Percentiles rank a stretch among this genome's conserved stretches.
Evolutionary conservation across 2,329 filamentous ascomycete species (phyloP).

Genomic region (Neurospora crassa): DNA sequence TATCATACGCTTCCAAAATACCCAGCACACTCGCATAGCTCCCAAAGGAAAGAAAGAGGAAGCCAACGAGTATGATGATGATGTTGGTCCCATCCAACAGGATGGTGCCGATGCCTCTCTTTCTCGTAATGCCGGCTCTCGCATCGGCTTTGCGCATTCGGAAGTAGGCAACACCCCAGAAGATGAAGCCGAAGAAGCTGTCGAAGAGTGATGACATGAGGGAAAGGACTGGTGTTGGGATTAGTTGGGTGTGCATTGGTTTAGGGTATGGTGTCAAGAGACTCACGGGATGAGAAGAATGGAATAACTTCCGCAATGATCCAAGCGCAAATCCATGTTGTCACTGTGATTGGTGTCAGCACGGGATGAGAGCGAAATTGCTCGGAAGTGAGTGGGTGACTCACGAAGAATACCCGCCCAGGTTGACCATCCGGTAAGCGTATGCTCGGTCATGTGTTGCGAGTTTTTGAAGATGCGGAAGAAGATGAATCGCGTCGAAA

Average conservation of each 20-base stretch:
- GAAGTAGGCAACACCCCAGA: slow-evolving; percentile 78
- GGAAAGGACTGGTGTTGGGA: slow-evolving; percentile 39
- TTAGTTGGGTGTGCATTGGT: slow-evolving; percentile 3
- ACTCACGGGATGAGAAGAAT: slow-evolving; percentile 70
- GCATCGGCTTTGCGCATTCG: slow-evolving; percentile 62
- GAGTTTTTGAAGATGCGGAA: slow-evolving; percentile 79
- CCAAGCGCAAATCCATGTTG: slow-evolving; percentile 79
- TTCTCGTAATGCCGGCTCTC: slow-evolving; percentile 40
- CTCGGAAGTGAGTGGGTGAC: slow-evolving; percentile 18
- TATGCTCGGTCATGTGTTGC: slow-evolving; percentile 72
- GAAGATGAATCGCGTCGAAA: slow-evolving; percentile 84
- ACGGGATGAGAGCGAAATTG: not conserved
- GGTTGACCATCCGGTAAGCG: slow-evolving; percentile 65
- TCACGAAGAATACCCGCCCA: slow-evolving; percentile 65
- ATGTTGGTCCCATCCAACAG: slow-evolving; percentile 59
- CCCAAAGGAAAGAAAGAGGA: slow-evolving; percentile 74
- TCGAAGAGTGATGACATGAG: slow-evolving; percentile 85
- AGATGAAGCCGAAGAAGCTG: slow-evolving; percentile 91
- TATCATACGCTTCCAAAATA: slow-evolving; percentile 63
- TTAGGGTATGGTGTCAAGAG: slow-evolving; percentile 22
- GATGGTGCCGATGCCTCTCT: slow-evolving; percentile 40
- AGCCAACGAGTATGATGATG: slow-evolving; percentile 60
- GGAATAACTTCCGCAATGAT: slow-evolving; percentile 89
- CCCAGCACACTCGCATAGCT: slow-evolving; percentile 72
- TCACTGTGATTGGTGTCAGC: slow-evolving; percentile 27